A percentile compares a stretch with the other conserved stretches of the same genome.
Evolutionary conservation across 2,329 filamentous ascomycete species (phyloP).

Genomic region (Lecanicillium sp.): DNA sequence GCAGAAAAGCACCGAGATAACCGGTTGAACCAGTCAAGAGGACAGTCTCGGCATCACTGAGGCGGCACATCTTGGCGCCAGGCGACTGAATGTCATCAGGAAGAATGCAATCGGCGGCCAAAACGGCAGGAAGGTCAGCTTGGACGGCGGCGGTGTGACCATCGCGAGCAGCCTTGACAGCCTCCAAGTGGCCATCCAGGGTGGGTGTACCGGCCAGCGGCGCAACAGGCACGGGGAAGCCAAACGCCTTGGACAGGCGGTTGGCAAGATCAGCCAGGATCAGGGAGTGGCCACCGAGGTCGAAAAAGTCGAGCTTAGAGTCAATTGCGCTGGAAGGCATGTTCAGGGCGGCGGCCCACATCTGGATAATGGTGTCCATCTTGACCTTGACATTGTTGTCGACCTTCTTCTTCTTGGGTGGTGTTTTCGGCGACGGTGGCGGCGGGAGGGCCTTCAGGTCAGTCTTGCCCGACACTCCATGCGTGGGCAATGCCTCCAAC

Average conservation of each 20-base stretch:
- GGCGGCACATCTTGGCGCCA: constrained; percentile 43
- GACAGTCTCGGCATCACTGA: constrained; percentile 60
- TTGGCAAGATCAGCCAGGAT: constrained; percentile 71
- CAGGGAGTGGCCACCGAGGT: constrained; percentile 71
- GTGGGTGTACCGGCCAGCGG: constrained; percentile 66
- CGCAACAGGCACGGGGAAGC: constrained; percentile 63
- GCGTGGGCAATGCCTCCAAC: constrained; percentile 62
- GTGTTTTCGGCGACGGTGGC: constrained; percentile 46
- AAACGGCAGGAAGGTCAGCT: constrained; percentile 62
- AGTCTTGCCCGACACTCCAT: constrained; percentile 72
- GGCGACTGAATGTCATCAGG: constrained; percentile 60
- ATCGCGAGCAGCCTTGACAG: constrained; percentile 62
- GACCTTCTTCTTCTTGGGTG: constrained; percentile 30
- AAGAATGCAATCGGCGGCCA: constrained; percentile 59
- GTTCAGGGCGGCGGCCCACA: constrained; percentile 65
- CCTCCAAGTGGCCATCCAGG: constrained; percentile 63
- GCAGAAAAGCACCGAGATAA: constrained; percentile 67
- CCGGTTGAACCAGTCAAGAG: constrained; percentile 70
- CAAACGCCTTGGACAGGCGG: constrained; percentile 60
- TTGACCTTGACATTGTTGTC: constrained; percentile 56
- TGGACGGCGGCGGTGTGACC: constrained; percentile 69
- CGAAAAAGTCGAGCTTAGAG: constrained; percentile 70
- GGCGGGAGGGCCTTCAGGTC: constrained; percentile 65
- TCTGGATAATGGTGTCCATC: constrained; percentile 58
- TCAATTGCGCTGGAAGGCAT: constrained; percentile 56